Conservation (phyloP, 2,329 filamentous ascomycete genomes). For the Pseudogymnoascus verrucosus region DNA sequence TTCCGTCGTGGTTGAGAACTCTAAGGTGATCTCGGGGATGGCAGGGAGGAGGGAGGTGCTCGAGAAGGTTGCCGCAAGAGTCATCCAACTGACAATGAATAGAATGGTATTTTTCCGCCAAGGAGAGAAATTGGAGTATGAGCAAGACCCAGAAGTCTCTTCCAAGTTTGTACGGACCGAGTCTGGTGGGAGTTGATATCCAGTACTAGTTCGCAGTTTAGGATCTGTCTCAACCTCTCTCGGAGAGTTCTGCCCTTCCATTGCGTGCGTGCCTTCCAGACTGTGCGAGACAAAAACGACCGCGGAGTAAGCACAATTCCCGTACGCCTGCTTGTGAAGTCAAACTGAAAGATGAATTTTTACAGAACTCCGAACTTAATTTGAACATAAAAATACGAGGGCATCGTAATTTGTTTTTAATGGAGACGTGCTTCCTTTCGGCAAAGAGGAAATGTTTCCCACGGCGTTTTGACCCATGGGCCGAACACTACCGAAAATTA, state of each 20-base stretch:
- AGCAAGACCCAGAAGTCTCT: neutral
- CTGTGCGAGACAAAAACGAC: neutral
- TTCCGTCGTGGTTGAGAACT: constrained; percentile 29
- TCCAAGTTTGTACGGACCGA: neutral
- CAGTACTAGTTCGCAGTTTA: neutral
- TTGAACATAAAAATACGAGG: neutral
- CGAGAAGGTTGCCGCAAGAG: constrained; percentile 34
- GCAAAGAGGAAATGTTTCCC: neutral
- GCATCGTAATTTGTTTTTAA: neutral
- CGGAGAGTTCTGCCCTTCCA: neutral
- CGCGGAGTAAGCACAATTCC: neutral
- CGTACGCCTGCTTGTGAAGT: neutral
- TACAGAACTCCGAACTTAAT: neutral
- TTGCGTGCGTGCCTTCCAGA: neutral
- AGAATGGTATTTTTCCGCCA: constrained; percentile 35
- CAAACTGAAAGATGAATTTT: neutral
- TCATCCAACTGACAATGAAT: constrained; percentile 35
- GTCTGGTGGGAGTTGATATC: neutral
- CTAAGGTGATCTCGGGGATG: constrained; percentile 31
- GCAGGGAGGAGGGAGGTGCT: constrained; percentile 35
- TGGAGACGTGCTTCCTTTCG: neutral
- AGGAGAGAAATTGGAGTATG: constrained; percentile 18
- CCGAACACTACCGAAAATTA: neutral
- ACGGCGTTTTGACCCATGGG: neutral
- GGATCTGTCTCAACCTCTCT: neutral